Conservation (phyloP, 768 basidiomycete genomes). For the Tricholoma flavovirens region DNA sequence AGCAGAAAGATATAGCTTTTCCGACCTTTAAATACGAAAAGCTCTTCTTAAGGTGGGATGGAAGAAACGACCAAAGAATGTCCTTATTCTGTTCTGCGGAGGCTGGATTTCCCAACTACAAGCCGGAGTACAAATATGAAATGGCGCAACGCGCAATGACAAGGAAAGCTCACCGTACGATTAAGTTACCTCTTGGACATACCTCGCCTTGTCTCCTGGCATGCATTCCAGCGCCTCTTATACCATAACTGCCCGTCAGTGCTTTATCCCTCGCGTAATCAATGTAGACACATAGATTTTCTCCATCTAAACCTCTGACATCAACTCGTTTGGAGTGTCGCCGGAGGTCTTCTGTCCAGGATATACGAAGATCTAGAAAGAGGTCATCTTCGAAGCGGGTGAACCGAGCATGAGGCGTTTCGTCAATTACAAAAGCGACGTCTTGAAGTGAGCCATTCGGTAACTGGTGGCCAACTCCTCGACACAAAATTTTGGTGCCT, state of each 20-base stretch:
- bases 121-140: not conserved
- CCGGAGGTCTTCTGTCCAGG: conserved; percentile 47
- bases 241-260: conserved; percentile 42
- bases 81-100: conserved; percentile 13
- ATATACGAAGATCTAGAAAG: conserved; percentile 46
- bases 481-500: conserved; percentile 56
- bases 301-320: conserved; percentile 55
- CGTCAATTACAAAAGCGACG: conserved; percentile 60
- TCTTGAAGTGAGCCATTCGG: conserved; percentile 54
- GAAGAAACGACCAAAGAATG: conserved; percentile 8
- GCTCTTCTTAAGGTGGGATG: not conserved
- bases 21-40: not conserved
- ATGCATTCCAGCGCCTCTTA: conserved; percentile 68
- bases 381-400: conserved; percentile 53
- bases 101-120: conserved; percentile 36
- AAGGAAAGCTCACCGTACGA: conserved; percentile 46
- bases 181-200: conserved; percentile 55
- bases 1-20: not conserved
- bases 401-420: conserved; percentile 53
- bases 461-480: conserved; percentile 62
- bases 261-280: conserved; percentile 48
- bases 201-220: conserved; percentile 44
- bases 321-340: conserved; percentile 44
- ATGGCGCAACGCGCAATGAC: not conserved
- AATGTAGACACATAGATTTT: conserved; percentile 43